Evolutionary conservation across 2,329 filamentous ascomycete species (phyloP).

Genomic region (Chaetomiaceae sp.): DNA sequence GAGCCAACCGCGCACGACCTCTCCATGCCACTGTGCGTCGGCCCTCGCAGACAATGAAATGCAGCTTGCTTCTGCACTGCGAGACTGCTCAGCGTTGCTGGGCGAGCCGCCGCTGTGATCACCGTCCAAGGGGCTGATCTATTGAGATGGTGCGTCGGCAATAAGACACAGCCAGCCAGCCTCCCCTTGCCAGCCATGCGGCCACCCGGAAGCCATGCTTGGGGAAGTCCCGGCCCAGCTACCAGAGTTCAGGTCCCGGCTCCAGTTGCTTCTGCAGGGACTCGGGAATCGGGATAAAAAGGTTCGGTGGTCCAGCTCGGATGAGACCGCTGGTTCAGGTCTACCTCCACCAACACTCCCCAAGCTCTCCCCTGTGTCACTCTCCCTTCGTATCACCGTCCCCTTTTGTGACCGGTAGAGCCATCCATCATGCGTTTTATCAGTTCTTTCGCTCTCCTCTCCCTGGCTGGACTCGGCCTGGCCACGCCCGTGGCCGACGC

Average conservation of each 20-base stretch:
- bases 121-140: background rate
- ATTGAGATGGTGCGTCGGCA: background rate
- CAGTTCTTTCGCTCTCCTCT: slow-evolving; percentile 9
- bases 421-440: slow-evolving; percentile 14
- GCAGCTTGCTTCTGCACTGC: background rate
- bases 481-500: slow-evolving; percentile 2
- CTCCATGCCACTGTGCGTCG: no score
- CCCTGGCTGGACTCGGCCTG: slow-evolving; percentile 10
- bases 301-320: background rate
- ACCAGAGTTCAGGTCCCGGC: no score
- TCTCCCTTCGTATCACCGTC: background rate
- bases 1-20: no score
- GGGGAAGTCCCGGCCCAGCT: slow-evolving; percentile 6
- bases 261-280: no score
- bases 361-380: background rate
- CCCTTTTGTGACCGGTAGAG: background rate
- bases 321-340: background rate
- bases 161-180: background rate
- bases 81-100: no score
- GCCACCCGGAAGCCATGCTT: background rate
- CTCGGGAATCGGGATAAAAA: slow-evolving; percentile 2
- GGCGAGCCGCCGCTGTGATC: no score
- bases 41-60: background rate
- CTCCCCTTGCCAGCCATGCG: slow-evolving; percentile 2
- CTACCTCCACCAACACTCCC: background rate